Evolutionary conservation across 805 yeast species (phyloP), one percentile per base, ranked within the genome.

Genomic region (Candida argentea): DNA sequence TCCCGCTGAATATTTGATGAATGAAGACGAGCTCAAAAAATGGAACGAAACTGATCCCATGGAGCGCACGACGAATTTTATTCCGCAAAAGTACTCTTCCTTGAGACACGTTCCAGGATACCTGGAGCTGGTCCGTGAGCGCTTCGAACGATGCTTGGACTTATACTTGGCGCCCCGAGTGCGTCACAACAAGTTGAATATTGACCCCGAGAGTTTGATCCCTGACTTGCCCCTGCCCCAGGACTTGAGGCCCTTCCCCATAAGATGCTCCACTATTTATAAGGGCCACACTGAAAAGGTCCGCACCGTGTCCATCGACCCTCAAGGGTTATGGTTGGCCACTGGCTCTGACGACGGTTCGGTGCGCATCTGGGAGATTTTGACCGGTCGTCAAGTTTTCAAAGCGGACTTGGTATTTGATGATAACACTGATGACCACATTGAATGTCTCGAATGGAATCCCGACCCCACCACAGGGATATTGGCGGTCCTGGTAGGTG

Each of bases 261-360:
- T 86, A 45, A 73, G 76, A 47, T 76, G 91, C 41, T 80, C 96
- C 3, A 86, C 94, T 4, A 57, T 75, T 2, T 89, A 73, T 52
- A 67, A 67, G 35, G 98, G 98, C 17, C 98, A 89, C 51, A 58
- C 60, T 24, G 94, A 79, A 24, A 77, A 77, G 44, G 76, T 91
- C 27, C 76, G 98, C 52, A 67, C 89, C 2, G 48, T 91, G 16
- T 73, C 87, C 6, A 70, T 89, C 26, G 94, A 89, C 50, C 94
- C 95, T 28, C 65, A 76, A 18, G 98, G 98, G 4, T 65, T 80
- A 43, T 91, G 95, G 91, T 63, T 91, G 32, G 98, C 98, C 13
- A 91, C 98, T 3, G 98, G 96, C 33, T 82, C 94, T 11, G 97
- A 91, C 51, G 98, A 91, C 51, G 97, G 97, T 31, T 71, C 87